Percentiles rank a stretch among this genome's conserved stretches.
Evolutionary conservation across 768 basidiomycete genomes (phyloP).

Genomic region (Mycena maculata): DNA sequence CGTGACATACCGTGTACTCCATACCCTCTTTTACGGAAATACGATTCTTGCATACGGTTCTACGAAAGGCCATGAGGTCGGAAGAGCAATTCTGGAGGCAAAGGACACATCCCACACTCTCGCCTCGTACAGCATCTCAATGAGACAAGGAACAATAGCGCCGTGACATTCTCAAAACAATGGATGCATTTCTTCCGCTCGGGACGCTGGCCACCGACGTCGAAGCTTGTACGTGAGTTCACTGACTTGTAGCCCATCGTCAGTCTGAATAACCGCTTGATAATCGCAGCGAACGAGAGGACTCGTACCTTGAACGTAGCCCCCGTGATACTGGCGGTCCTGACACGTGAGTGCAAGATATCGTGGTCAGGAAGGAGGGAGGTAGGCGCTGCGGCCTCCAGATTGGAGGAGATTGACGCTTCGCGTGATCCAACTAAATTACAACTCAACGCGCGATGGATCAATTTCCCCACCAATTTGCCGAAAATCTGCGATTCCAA

Average conservation of each 20-base stretch:
- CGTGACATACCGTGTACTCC: conserved; percentile 13
- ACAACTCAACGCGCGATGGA: background rate
- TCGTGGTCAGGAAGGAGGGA: background rate
- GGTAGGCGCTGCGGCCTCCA: conserved; percentile 3
- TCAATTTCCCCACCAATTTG: too few relatives aligned
- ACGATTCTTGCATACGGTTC: too few relatives aligned
- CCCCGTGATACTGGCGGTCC: conserved; percentile 12
- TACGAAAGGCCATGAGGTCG: too few relatives aligned
- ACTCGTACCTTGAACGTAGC: conserved; percentile 10
- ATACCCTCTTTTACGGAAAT: background rate
- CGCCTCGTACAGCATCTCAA: background rate
- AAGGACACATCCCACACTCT: too few relatives aligned
- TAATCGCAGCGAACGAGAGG: conserved; percentile 10
- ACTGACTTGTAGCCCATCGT: conserved; percentile 8
- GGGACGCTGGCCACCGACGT: conserved; percentile 7
- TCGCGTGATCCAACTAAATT: conserved; percentile 1
- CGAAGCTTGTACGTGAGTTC: conserved; percentile 9
- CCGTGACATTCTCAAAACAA: conserved; percentile 2
- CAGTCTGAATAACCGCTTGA: conserved; percentile 4
- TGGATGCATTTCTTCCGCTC: background rate
- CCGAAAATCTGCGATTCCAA: too few relatives aligned
- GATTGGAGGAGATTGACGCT: conserved; percentile 1
- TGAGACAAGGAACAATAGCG: conserved; percentile 3
- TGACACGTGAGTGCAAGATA: conserved; percentile 1
- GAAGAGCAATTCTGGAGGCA: too few relatives aligned